phyloP scores from a whole-genome alignment of 2,329 filamentous ascomycete genomes.

The Sarocladium strictum region DNA sequence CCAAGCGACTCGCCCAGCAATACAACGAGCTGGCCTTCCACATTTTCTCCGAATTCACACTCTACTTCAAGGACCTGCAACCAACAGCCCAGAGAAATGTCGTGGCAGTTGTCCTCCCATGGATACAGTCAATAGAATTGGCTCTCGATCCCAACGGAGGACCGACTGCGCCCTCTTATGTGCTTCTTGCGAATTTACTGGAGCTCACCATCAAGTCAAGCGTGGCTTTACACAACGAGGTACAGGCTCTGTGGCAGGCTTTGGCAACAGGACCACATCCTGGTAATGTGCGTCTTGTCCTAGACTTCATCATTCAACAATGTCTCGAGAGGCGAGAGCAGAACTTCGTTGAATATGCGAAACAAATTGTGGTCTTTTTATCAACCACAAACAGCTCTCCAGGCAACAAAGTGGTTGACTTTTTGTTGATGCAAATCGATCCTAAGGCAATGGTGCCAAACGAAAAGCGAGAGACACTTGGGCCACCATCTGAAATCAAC shows the following conservation, averaged over 20 bases:
- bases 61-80: slow-evolving; percentile 84
- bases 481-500: slow-evolving; percentile 65
- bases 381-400: slow-evolving; percentile 70
- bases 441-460: slow-evolving; percentile 96
- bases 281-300: slow-evolving; percentile 87
- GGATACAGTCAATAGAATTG: slow-evolving; percentile 91
- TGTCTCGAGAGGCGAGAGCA: slow-evolving; percentile 93
- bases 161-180: slow-evolving; percentile 86
- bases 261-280: slow-evolving; percentile 87
- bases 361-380: slow-evolving; percentile 95
- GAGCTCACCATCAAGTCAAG: slow-evolving; percentile 95
- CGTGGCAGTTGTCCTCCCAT: slow-evolving; percentile 88
- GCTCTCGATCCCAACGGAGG: slow-evolving; percentile 88
- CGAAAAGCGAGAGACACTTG: slow-evolving; percentile 66
- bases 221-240: slow-evolving; percentile 85
- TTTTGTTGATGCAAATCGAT: slow-evolving; percentile 81
- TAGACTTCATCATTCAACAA: slow-evolving; percentile 93
- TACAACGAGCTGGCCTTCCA: slow-evolving; percentile 86
- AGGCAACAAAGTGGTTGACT: slow-evolving; percentile 89
- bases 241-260: slow-evolving; percentile 95
- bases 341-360: slow-evolving; percentile 96
- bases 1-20: slow-evolving; percentile 79
- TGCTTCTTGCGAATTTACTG: slow-evolving; percentile 87
- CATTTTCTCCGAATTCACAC: slow-evolving; percentile 91
- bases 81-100: slow-evolving; percentile 85